Evolutionary conservation across 495 filamentous ascomycete genomes (phyloP), one percentile per base, ranked within the genome.

Genomic region (Neurospora sublineolata): DNA sequence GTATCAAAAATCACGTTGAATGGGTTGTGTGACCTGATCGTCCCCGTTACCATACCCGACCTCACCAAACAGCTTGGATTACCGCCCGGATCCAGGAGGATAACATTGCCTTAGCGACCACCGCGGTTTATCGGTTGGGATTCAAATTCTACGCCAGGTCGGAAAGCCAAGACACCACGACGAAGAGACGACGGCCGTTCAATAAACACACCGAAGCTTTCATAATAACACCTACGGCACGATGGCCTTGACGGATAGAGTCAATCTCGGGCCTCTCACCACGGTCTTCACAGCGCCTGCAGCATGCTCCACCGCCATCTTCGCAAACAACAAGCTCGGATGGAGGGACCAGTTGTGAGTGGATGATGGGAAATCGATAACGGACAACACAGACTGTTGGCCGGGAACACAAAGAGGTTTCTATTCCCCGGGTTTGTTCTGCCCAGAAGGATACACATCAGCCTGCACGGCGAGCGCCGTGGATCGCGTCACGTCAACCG

Each of bases 401-500:
- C 80, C 80, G 18, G 27, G 76, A 18, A 76, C 71, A 8, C 70
- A 77, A 33, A 74, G 77, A 78, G 79, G 80, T 7, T 79, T 81
- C 39, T 79, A 80, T 69, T 80, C 79, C 18, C 80, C 80, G 0
- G 80, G 80, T 11, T 30, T 77, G 6, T 33, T 70, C 0, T 81
- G 80, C 69, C 80, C 80, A 16, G 46, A 39, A 3, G 80, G 78
- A 5, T 78, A 77, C 74, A 73, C 73, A 3, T 72, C 77, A 9
- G 79, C 74, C 0, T 80, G 76, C 69, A 67, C 70, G 7, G 74
- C 74, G 9, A 75, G 70, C 1, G 72, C 70, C 4, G 78, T 71
- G 11, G 33, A 67, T 37, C 38, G 12, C 11, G 18, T 41, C 23
- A 68, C 41, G 10, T 52, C 60, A 1, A 46, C 73, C 18, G 69